Evolutionary conservation across 768 basidiomycete genomes (phyloP), one percentile per base, ranked within the genome.

Genomic region (Neoboletus brunneissimus): DNA sequence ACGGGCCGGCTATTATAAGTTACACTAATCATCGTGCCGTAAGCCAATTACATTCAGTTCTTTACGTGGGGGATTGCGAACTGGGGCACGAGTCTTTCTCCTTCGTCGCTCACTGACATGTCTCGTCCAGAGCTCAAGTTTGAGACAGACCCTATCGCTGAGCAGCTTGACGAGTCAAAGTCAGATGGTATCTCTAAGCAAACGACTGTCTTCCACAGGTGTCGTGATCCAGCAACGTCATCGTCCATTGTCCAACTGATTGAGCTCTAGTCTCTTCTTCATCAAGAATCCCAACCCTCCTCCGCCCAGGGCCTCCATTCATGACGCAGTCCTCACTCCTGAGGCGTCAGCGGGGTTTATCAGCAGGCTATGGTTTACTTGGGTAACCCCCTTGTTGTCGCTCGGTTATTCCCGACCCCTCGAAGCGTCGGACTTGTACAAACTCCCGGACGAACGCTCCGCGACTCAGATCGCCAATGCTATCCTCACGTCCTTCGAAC

Each of bases 391-490:
- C 3, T 71, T 94, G 23, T 78, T 95, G 59, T 69, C 75, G 11
- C 75, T 93, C 12, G 93, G 93, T 9, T 93, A 92, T 65, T 79
- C 83, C 9, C 81, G 93, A 9, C 89, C 93, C 1, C 78, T 96
- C 3, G 88, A 93, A 64, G 84, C 86, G 0, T 72, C 87, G 0
- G 93, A 95, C 71, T 76, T 95, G 4, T 94, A 87, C 78, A 88
- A 84, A 70, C 82, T 94, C 25, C 84, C 84, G 55, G 81, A 85
- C 37, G 69, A 81, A 22, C 81, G 85, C 25, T 76, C 81, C 2
- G 80, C 92, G 0, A 79, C 76, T 1, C 64, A 73, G 16, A 82
- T 93, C 38, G 87, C 89, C 3, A 74, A 81, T 1, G 74, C 77
- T 35, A 88, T 96, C 40, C 76, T 80, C 20, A 70, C 70, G 4